These are phyloP conservation scores for Nitzschia palea DNA, from an alignment of 108 stramenopile genomes.

Conservation along the genomic window DNA sequence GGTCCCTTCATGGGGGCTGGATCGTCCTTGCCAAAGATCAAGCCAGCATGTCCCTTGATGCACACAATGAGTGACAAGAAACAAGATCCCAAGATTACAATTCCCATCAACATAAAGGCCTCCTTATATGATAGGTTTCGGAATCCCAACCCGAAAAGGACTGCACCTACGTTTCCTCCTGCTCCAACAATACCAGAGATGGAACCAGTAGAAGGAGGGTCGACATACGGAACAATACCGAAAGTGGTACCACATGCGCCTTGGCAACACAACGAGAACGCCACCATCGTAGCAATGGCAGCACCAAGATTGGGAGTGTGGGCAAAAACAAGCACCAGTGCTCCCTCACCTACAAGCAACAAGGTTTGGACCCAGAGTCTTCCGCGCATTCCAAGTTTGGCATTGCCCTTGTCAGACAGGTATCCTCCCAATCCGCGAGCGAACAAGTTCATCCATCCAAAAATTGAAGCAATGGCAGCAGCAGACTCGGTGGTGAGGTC, in stretches of 20 bases:
- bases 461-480: conserved; percentile 74
- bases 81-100: conserved; percentile 44
- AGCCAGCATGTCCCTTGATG: conserved; percentile 69
- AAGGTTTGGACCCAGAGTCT: conserved; percentile 60
- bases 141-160: conserved; percentile 59
- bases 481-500: conserved; percentile 67
- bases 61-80: conserved; percentile 53
- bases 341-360: conserved; percentile 63
- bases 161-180: conserved; percentile 66
- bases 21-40: conserved; percentile 47
- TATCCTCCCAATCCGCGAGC: conserved; percentile 71
- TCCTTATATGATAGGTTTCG: conserved; percentile 41
- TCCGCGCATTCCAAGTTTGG: conserved; percentile 62
- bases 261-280: conserved; percentile 83
- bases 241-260: conserved; percentile 75
- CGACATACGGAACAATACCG: conserved; percentile 85
- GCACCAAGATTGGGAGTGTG: conserved; percentile 36
- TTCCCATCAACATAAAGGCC: conserved; percentile 56
- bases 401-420: conserved; percentile 47
- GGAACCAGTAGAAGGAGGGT: conserved; percentile 72
- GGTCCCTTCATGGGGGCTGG: background rate
- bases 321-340: conserved; percentile 70
- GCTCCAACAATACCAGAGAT: conserved; percentile 86
- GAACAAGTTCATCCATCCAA: conserved; percentile 80
- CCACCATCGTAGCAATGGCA: conserved; percentile 68